Evolutionary conservation across 192 early-diverging fungal genomes (phyloP).

Genomic region (Rhizophagus clarus): DNA sequence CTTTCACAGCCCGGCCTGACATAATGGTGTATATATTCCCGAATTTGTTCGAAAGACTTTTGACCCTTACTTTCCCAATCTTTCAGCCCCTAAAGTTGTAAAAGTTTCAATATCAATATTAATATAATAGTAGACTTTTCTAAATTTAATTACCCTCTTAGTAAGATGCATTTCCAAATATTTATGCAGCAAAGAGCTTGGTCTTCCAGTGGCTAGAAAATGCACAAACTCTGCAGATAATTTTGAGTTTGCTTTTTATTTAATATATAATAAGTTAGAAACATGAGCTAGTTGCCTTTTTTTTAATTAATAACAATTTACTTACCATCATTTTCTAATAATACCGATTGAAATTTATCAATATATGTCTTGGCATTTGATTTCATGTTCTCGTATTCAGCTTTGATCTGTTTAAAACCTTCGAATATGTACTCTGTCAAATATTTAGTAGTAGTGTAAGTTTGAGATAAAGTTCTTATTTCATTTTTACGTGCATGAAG

Average conservation of each 20-base stretch:
- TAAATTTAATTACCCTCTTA: conserved; percentile 14
- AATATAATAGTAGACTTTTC: not conserved
- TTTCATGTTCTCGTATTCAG: conserved; percentile 27
- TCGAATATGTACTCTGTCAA: conserved; percentile 26
- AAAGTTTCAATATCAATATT: not conserved
- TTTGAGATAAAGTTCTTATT: conserved; percentile 31
- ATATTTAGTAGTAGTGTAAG: conserved; percentile 28
- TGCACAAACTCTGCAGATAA: conserved; percentile 16
- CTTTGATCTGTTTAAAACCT: conserved; percentile 20
- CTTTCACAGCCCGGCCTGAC: conserved; percentile 18
- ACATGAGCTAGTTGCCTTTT: not conserved
- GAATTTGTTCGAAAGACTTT: conserved; percentile 21
- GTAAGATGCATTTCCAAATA: conserved; percentile 20
- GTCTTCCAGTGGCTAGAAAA: conserved; percentile 28
- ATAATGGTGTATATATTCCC: conserved; percentile 30
- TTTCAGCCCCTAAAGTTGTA: conserved; percentile 18
- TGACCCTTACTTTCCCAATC: conserved; percentile 32
- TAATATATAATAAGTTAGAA: not conserved
- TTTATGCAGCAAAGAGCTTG: conserved; percentile 8
- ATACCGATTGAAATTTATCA: conserved; percentile 11
- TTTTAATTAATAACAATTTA: not conserved
- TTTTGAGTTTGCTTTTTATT: conserved; percentile 3
- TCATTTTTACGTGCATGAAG: conserved; percentile 32
- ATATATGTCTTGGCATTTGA: not conserved
- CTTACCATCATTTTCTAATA: conserved; percentile 9